A percentile compares a stretch with the other conserved stretches of the same genome.
These are phyloP conservation scores for Metschnikowia shivogae DNA, from an alignment of 805 yeast species.

Conservation along the genomic window DNA sequence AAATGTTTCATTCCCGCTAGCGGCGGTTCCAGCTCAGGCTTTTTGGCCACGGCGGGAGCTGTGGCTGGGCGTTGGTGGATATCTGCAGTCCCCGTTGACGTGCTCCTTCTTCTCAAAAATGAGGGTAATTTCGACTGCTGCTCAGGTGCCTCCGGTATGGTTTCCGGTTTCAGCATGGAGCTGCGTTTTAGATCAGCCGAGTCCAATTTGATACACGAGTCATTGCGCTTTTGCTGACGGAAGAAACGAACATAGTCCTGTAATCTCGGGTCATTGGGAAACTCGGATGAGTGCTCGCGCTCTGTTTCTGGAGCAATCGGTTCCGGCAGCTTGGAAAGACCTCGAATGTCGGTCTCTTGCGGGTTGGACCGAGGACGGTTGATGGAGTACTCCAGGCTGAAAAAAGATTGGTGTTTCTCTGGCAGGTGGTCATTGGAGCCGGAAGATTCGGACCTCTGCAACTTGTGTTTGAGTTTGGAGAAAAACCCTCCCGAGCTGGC, in stretches of 20 bases:
- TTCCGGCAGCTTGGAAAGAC: background rate
- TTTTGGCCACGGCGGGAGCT: background rate
- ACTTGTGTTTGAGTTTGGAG: conserved; percentile 34
- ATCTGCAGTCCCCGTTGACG: conserved; percentile 3
- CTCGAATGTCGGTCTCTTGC: conserved; percentile 7
- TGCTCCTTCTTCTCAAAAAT: conserved; percentile 27
- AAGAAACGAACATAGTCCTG: conserved; percentile 36
- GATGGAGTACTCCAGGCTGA: conserved; percentile 1
- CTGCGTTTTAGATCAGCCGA: background rate
- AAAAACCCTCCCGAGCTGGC: conserved; percentile 25
- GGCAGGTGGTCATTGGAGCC: background rate
- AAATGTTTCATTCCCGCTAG: conserved; percentile 16
- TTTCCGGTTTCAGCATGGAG: background rate
- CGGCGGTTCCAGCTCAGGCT: background rate
- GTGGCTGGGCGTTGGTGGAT: conserved; percentile 1
- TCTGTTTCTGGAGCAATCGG: background rate
- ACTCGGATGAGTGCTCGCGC: background rate
- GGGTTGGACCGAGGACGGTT: background rate
- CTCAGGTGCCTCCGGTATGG: background rate
- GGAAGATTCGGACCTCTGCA: conserved; percentile 16
- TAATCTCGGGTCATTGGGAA: conserved; percentile 28
- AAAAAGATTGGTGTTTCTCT: background rate
- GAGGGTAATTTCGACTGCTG: conserved; percentile 22
- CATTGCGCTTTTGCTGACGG: conserved; percentile 18
- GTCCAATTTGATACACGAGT: conserved; percentile 5